Conservation (phyloP, 1,284 basidiomycete species). For the Volvariella surrecta region DNA sequence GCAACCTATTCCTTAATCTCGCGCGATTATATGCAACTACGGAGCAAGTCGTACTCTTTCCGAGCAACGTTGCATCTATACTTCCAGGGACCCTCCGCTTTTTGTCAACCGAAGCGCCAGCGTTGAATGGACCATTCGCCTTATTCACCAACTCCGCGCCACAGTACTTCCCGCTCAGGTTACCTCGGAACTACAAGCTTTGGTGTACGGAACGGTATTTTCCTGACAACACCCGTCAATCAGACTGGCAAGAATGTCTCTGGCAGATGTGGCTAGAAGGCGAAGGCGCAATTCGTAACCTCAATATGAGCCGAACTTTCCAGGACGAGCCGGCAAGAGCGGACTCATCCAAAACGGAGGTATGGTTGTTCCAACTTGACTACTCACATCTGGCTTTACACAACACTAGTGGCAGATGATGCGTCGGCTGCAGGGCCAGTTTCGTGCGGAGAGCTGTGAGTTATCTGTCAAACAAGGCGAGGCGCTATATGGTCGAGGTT, state of each 20-base stretch:
- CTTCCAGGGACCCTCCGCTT: constrained; percentile 15
- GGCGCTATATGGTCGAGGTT: constrained; percentile 9
- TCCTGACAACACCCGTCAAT: constrained; percentile 30
- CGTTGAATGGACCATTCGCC: not conserved
- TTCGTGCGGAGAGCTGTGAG: constrained; percentile 1
- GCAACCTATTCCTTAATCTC: constrained; percentile 54
- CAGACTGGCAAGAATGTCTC: constrained; percentile 60
- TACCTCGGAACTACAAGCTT: constrained; percentile 37
- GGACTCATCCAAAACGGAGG: too few relatives aligned
- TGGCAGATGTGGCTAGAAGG: constrained; percentile 58
- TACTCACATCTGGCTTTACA: too few relatives aligned
- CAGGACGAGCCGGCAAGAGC: too few relatives aligned
- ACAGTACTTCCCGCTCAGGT: constrained; percentile 35
- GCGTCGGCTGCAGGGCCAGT: not conserved
- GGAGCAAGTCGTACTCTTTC: constrained; percentile 41
- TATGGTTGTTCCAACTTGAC: too few relatives aligned
- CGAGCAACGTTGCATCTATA: constrained; percentile 27
- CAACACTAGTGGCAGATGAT: constrained; percentile 7
- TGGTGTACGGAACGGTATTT: constrained; percentile 63
- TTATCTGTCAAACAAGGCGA: constrained; percentile 6
- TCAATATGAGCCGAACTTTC: not conserved
- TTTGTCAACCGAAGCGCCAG: constrained; percentile 4
- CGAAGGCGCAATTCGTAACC: constrained; percentile 24
- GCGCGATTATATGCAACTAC: constrained; percentile 52
- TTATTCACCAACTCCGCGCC: constrained; percentile 20